Percentiles rank a stretch among this genome's conserved stretches.
These are phyloP conservation scores for Melastoma candidum DNA, from an alignment of 441 rosid species.

Conservation along the genomic window DNA sequence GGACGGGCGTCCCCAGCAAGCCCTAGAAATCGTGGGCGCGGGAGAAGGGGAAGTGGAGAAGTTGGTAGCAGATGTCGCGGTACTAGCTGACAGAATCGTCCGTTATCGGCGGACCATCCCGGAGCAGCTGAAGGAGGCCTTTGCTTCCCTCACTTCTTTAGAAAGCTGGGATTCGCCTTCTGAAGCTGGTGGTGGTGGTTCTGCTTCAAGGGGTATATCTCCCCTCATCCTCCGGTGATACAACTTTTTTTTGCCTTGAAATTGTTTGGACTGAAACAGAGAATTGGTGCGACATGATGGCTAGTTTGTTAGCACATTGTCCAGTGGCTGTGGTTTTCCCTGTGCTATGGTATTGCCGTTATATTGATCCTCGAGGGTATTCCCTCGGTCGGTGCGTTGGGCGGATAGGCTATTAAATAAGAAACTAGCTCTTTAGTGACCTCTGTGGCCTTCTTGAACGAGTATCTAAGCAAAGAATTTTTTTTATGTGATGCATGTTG, in stretches of 20 bases:
- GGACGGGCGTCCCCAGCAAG: conserved; percentile 8
- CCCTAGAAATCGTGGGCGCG: conserved; percentile 14
- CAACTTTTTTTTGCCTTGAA: no score
- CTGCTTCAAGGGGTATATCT: conserved; percentile 16
- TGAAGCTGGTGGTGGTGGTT: conserved; percentile 19
- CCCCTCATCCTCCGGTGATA: background rate
- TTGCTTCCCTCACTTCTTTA: conserved; percentile 28
- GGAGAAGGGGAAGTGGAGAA: conserved; percentile 31
- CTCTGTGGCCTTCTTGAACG: no score
- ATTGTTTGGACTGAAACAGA: background rate
- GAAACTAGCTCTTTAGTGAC: no score
- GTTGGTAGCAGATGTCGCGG: conserved; percentile 40
- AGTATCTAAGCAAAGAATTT: no score
- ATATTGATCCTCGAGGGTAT: no score
- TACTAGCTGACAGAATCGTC: conserved; percentile 40
- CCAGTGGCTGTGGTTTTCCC: no score
- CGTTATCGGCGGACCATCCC: conserved; percentile 42
- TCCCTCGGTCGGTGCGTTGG: no score
- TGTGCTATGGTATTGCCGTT: no score
- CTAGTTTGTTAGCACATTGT: no score
- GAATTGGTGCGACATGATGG: no score
- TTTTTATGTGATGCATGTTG: no score
- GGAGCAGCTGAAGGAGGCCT: conserved; percentile 33
- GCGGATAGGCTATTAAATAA: no score
- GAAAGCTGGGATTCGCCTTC: conserved; percentile 24